Base-by-base conservation (phyloP, 2,329 filamentous ascomycete genomes). In the Epichloe coenophiala region DNA sequence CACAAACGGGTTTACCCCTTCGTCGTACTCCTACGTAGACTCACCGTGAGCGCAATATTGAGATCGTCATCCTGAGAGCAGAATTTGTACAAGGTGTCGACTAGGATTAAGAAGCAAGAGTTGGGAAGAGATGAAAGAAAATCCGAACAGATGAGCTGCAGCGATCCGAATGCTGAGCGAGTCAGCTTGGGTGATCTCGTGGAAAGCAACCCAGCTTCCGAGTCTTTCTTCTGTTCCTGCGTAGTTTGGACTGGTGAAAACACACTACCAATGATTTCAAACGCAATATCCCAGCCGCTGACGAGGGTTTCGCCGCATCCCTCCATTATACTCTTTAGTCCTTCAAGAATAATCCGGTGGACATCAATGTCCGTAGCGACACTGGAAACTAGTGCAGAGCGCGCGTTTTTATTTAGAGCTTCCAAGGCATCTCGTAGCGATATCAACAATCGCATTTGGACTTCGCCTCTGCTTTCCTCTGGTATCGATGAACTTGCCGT, bases 141-240 rank as follows among this genome's bases (percentile, higher is more conserved):
- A 65, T 98, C 93, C 0, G 93, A 96, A 65, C 90, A 95, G 44
- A 98, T 85, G 3, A 98, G 79, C 63, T 97, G 88, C 12, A 95
- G 72, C 2, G 90, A 95, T 56, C 81, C 85, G 64, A 98, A 98
- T 0, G 91, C 86, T 15, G 88, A 84, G 54, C 89, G 80, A 48
- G 95, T 86, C 21, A 97, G 76, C 56, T 83, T 84, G 43, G 81
- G 75, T 12, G 89, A 91, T 46, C 76, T 70, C 6, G 77, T 81
- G 35, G 66, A 69, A 2, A 80, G 64, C 1, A 64, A 58, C 2
- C 62, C 62, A 2, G 56, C 54, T 12, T 60, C 55, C 7, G 60
- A 58, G 11, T 63, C 62, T 5, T 64, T 61, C 19, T 55, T 57
- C 33, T 61, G 63, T 19, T 69, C 68, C n/a, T 63, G 53, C 23